Percentiles rank a stretch among this genome's conserved stretches.
Evolutionary conservation across 257 asterid genomes (phyloP).

Genomic region (Primulina huaijiensis): DNA sequence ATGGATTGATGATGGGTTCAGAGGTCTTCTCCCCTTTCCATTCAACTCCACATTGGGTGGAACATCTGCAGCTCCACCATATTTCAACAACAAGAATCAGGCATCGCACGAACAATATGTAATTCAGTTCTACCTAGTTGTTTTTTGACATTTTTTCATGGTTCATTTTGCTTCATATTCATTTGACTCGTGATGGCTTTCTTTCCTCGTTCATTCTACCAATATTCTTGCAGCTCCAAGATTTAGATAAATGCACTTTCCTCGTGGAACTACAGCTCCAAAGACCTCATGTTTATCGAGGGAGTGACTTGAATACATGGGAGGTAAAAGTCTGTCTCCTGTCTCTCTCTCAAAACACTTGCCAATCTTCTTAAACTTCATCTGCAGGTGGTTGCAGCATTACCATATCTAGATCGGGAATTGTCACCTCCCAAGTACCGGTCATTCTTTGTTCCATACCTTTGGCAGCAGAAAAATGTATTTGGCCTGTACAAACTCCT

Average conservation of each 20-base stretch:
- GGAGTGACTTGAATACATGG: conserved; percentile 84
- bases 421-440: conserved; percentile 83
- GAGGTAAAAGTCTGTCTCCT: conserved; percentile 55
- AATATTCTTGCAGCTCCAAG: conserved; percentile 51
- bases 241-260: conserved; percentile 74
- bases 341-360: conserved; percentile 12
- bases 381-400: conserved; percentile 75
- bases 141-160: background rate
- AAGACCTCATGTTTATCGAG: conserved; percentile 76
- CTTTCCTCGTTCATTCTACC: conserved; percentile 1
- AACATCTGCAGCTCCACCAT: conserved; percentile 81
- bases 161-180: conserved; percentile 8
- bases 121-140: conserved; percentile 30
- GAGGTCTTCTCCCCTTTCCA: conserved; percentile 91
- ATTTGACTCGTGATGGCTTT: conserved; percentile 8
- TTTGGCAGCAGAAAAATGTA: conserved; percentile 83
- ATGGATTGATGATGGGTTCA: conserved; percentile 98
- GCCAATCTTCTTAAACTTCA: conserved; percentile 19
- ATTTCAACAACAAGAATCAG: conserved; percentile 86
- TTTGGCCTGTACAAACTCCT: conserved; percentile 85
- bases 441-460: conserved; percentile 82
- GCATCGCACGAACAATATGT: conserved; percentile 93
- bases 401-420: conserved; percentile 88
- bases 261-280: conserved; percentile 83
- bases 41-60: conserved; percentile 92